These are phyloP conservation scores for Sarocladium kiliense DNA, from an alignment of 2,329 filamentous ascomycete genomes.

Conservation along the genomic window DNA sequence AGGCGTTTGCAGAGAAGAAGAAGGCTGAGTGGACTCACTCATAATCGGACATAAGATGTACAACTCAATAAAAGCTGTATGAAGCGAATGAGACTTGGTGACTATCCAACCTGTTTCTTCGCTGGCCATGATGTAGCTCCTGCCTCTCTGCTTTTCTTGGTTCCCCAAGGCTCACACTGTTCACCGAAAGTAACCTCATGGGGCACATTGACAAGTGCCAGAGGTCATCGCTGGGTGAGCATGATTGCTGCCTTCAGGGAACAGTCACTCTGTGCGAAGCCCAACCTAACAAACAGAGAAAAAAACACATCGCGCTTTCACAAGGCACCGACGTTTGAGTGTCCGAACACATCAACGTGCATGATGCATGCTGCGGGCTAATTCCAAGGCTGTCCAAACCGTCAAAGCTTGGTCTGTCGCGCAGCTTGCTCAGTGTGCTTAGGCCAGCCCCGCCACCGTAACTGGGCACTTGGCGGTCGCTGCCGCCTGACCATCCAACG, in stretches of 20 bases:
- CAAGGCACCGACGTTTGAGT: slow-evolving; percentile 1
- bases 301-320: neutral
- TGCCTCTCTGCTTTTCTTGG: neutral
- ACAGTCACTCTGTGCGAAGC: neutral
- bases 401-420: neutral
- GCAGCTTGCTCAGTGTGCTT: slow-evolving; percentile 5
- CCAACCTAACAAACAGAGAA: neutral
- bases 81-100: no score
- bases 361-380: neutral
- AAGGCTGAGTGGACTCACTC: slow-evolving; percentile 87
- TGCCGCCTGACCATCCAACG: slow-evolving; percentile 9
- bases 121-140: no score
- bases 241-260: neutral
- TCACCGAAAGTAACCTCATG: no score
- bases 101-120: no score
- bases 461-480: slow-evolving; percentile 5
- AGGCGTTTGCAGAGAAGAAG: slow-evolving; percentile 91
- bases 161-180: no score
- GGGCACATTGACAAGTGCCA: neutral
- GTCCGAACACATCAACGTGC: neutral
- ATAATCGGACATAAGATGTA: slow-evolving; percentile 44
- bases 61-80: no score
- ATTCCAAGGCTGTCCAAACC: neutral
- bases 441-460: slow-evolving; percentile 3
- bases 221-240: neutral